Percentiles rank a stretch among this genome's conserved stretches.
Conservation (phyloP, 352 stramenopile species). For the Proteromonas lacertae region DNA sequence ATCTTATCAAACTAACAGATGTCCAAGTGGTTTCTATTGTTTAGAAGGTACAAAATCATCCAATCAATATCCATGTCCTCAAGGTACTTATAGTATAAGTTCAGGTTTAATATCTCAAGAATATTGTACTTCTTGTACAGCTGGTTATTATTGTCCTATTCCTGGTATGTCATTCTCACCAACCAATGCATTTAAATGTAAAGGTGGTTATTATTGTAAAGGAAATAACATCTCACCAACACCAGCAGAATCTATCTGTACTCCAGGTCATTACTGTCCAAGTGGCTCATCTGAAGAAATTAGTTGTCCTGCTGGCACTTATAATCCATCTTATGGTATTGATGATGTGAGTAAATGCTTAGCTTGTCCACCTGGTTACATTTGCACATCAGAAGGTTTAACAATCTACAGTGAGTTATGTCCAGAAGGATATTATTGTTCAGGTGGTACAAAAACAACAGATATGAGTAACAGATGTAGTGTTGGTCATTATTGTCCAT, state of each 20-base stretch:
- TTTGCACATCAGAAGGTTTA: constrained; percentile 12
- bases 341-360: constrained; percentile 18
- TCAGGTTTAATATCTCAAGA: constrained; percentile 19
- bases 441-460: constrained; percentile 2
- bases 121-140: constrained; percentile 33
- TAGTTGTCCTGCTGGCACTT: constrained; percentile 18
- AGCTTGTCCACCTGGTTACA: constrained; percentile 25
- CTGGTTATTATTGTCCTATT: constrained; percentile 26
- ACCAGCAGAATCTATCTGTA: constrained; percentile 12
- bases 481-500: constrained; percentile 29
- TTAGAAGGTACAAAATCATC: constrained; percentile 7
- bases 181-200: constrained; percentile 15
- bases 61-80: constrained; percentile 21
- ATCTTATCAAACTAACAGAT: constrained; percentile 6
- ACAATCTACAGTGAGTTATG: constrained; percentile 7
- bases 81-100: constrained; percentile 21
- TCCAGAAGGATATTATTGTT: constrained; percentile 9
- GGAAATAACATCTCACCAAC: background rate
- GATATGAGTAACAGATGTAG: constrained; percentile 27
- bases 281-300: constrained; percentile 16
- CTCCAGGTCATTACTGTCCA: constrained; percentile 26
- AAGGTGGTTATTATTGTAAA: constrained; percentile 36
- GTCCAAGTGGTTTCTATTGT: constrained; percentile 26
- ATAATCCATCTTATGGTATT: constrained; percentile 9
- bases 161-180: constrained; percentile 3